Evolutionary conservation across 1,284 basidiomycete species (phyloP), one percentile per base, ranked within the genome.

Genomic region (Fomitopsis schrenkii): DNA sequence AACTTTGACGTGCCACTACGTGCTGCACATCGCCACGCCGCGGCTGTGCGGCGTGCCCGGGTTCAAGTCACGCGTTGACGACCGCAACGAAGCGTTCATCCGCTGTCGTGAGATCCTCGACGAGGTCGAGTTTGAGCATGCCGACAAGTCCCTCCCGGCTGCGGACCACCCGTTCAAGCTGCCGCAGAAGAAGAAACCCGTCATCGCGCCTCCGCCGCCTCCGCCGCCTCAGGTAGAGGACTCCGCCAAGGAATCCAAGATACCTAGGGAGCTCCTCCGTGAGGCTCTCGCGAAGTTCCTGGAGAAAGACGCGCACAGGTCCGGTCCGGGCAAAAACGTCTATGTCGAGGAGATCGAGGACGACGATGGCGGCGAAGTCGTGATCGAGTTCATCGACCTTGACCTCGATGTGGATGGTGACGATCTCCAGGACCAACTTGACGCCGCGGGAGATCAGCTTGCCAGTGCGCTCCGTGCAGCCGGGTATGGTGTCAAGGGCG

Each of bases 1-100:
- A 79, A 84, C 93, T 22, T 90, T 90, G 71, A 95, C 89, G 35
- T 93, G 95, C 75, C 88, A 91, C 67, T 97, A 98, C 74, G 86
- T 97, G 55, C 81, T 98, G 61, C 91, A 97, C 66, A 88, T 98
- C 62, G 91, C 97, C 74, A 96, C 94, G 0, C 95, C 95, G 36
- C 89, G 94, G 61, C 81, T 98, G 26, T 98, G 95, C 71, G 86
- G 87, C 60, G 89, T 96, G 70, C 94, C 94, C 14, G 93, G 94
- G 8, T 98, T 98, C 79, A 88, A 83, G 72, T 91, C 90, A 52
- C 84, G 82, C 54, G 80, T 80, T 56, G 89, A 93, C 65, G 77
- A 80, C 48, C 81, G 79, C 57, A 85, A 87, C 61, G 88, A 91
- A 68, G 79, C 85, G 28, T 77, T 80, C 67, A 87, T 93, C 69